These are phyloP conservation scores for Sphagnum magellanicum DNA, from an alignment of 228 moss, liverwort and hornwort genomes.

Conservation along the genomic window DNA sequence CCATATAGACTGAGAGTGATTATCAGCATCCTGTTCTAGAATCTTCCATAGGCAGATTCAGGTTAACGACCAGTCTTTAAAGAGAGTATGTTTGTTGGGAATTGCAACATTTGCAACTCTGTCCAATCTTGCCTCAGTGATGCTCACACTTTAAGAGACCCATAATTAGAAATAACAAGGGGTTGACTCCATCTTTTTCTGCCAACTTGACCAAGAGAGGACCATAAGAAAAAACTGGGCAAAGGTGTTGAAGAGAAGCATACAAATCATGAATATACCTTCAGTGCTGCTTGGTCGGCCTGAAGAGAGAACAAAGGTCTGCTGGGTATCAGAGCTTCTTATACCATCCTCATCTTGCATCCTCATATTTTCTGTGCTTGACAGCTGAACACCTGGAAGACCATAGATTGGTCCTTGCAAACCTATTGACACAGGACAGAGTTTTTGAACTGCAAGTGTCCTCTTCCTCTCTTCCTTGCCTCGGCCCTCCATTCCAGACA, in stretches of 20 bases:
- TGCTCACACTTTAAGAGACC: too few species aligned
- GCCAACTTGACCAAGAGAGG: too few species aligned
- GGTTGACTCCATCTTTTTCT: too few species aligned
- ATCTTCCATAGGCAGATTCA: too few species aligned
- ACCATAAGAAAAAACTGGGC: not conserved
- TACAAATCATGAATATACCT: constrained; percentile 13
- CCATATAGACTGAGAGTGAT: not conserved
- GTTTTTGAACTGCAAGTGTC: too few species aligned
- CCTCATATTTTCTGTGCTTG: not conserved
- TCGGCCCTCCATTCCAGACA: not conserved
- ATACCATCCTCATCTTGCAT: constrained; percentile 5
- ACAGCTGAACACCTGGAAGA: not conserved
- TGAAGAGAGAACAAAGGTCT: constrained; percentile 25
- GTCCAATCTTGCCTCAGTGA: not conserved
- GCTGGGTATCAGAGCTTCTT: constrained; percentile 6
- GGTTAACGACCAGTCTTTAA: too few species aligned
- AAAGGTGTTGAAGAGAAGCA: not conserved
- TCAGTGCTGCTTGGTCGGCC: constrained; percentile 13
- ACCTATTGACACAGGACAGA: too few species aligned
- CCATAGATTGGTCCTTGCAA: constrained; percentile 1
- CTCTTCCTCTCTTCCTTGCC: constrained; percentile 4
- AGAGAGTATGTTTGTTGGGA: not conserved
- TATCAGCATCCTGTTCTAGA: too few species aligned
- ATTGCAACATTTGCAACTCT: not conserved
- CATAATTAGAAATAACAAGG: too few species aligned